phyloP scores from a whole-genome alignment of 148 eudicot genomes.

The Vaccinium corymbosum region DNA sequence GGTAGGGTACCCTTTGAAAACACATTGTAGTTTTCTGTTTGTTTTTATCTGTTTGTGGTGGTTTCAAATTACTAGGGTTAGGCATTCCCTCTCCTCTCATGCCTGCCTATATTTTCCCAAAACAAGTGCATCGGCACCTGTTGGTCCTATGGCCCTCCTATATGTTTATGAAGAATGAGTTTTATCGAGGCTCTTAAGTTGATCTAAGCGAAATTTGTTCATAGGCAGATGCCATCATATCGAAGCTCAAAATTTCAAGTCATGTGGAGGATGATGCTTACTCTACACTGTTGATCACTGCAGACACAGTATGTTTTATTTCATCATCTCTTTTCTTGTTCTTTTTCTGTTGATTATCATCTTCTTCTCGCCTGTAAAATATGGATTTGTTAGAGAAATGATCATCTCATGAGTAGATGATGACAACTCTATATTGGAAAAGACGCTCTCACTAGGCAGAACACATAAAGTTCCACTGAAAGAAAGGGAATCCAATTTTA shows the following conservation, averaged over 20 bases:
- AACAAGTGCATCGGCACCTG: background rate
- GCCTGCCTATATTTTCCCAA: background rate
- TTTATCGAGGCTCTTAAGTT: background rate
- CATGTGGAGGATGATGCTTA: conserved; percentile 23
- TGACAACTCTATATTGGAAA: background rate
- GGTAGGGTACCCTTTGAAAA: conserved; percentile 17
- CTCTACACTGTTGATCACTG: conserved; percentile 46
- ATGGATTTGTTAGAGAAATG: background rate
- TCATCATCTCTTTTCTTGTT: background rate
- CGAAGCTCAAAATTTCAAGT: conserved; percentile 24
- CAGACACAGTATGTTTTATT: conserved; percentile 49
- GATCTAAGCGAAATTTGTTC: conserved; percentile 3
- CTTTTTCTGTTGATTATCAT: background rate
- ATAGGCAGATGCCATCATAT: conserved; percentile 52
- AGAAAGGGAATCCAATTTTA: background rate
- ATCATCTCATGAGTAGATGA: background rate
- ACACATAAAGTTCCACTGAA: background rate
- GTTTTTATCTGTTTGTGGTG: background rate
- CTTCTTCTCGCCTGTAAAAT: background rate
- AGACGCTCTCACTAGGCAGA: background rate
- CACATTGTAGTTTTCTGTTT: background rate
- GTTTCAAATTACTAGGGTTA: background rate
- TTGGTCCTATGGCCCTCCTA: background rate
- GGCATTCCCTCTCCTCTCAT: background rate
- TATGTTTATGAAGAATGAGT: conserved; percentile 5